Conservation (phyloP, 495 filamentous ascomycete genomes). For the Hyaloscypha hepaticicola region DNA sequence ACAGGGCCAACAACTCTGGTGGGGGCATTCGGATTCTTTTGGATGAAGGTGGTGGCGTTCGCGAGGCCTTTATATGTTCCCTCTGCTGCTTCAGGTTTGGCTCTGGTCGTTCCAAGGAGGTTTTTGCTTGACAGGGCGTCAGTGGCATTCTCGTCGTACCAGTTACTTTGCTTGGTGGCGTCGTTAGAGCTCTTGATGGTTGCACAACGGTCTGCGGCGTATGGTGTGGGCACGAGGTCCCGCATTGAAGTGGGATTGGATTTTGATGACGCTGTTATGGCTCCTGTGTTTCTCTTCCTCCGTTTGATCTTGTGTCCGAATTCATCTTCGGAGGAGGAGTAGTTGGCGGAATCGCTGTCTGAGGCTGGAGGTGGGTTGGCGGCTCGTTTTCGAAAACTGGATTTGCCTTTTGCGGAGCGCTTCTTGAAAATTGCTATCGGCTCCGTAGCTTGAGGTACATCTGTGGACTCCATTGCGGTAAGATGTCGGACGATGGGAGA, state of each 20-base stretch:
- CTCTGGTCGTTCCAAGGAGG: conserved; percentile 63
- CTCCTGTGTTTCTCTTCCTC: conserved; percentile 64
- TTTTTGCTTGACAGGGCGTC: conserved; percentile 53
- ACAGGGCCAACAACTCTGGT: conserved; percentile 74
- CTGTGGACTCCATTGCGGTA: conserved; percentile 27
- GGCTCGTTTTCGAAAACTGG: conserved; percentile 77
- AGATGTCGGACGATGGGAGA: not conserved
- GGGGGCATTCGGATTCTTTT: conserved; percentile 79
- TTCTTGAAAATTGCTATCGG: conserved; percentile 81
- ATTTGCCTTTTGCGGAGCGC: conserved; percentile 71
- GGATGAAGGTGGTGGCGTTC: conserved; percentile 71
- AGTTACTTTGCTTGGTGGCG: conserved; percentile 90
- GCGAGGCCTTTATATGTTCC: conserved; percentile 77
- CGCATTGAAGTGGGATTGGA: conserved; percentile 38
- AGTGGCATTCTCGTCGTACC: conserved; percentile 71
- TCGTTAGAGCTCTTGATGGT: conserved; percentile 70
- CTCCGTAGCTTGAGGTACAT: conserved; percentile 34
- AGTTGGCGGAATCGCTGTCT: conserved; percentile 54
- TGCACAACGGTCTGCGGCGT: conserved; percentile 56
- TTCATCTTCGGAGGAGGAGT: conserved; percentile 77
- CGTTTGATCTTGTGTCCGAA: conserved; percentile 73
- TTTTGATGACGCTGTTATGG: conserved; percentile 54
- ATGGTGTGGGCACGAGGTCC: conserved; percentile 53
- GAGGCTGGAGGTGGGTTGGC: conserved; percentile 73
- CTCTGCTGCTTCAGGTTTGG: conserved; percentile 39